Base-by-base conservation (phyloP, 164 flowering plant genomes). In the Sextonia rubra region DNA sequence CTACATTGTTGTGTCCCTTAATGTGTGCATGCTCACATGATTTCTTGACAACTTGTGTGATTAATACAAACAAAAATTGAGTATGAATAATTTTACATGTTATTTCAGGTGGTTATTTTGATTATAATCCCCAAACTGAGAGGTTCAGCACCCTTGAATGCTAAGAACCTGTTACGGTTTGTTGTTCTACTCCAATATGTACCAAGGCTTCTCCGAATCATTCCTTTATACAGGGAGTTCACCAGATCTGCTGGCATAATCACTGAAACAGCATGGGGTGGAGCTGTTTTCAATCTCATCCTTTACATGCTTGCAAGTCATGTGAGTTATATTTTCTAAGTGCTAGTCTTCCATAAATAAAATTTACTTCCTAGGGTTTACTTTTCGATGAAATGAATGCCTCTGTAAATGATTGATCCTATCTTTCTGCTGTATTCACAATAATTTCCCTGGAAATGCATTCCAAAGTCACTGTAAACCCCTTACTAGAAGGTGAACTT, bases 231-330 rank as follows among this genome's bases (percentile, higher is more conserved):
- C 60, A 86, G 79, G 77, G 97, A 91, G 79, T 94, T 92, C 70
- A 91, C 90, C 2, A 86, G 91, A 82, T 85, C 92, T 55, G 84
- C 98, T 37, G 98, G 98, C 73, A 87, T 90, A 60, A 83, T 94
- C 49, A 91, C 99, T 47, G 91, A 92, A 81, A 91, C 97, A 29
- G 95, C 98, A 68, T 94, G 99, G 99, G 97, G 90, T 64, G 96
- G 98, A 73, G 99, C 99, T 78, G 95, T 87, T 55, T 88, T 89
- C 64, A 94, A 94, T 84, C 94, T 94, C 65, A 82, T 94, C 44
- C 97, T 94, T 64, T 94, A 91, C 83, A 94, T 94, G 99, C 95
- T 94, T 64, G 98, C 97, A 12, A 92, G 99, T 74, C 99, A 94
- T 88, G 99, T 94, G 83, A 87, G 97, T 88, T 61, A 24, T 25